Evolutionary conservation across 129 eudicot genomes (phyloP).

Genomic region (Helichrysum umbraculigerum): DNA sequence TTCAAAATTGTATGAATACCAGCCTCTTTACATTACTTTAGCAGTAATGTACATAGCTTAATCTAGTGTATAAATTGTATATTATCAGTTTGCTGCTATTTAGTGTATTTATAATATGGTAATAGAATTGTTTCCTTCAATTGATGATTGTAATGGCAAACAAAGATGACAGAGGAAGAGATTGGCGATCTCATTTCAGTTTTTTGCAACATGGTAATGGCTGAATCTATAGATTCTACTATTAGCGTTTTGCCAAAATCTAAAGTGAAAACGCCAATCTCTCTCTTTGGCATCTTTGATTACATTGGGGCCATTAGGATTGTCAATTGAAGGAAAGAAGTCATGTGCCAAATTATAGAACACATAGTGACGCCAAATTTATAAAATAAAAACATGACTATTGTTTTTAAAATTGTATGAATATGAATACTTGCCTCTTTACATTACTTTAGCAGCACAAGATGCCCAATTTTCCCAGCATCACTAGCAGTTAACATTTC

Average conservation of each 20-base stretch:
- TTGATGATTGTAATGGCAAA: no score
- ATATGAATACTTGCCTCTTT: not conserved
- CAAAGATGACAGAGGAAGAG: not conserved
- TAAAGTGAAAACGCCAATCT: not conserved
- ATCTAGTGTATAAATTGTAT: no score
- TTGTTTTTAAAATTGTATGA: no score
- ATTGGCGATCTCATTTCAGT: not conserved
- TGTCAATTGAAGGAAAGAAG: not conserved
- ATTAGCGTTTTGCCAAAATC: not conserved
- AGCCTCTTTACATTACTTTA: not conserved
- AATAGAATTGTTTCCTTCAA: no score
- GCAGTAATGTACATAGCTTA: no score
- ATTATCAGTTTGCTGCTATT: no score
- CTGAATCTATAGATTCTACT: no score
- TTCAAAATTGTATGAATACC: no score
- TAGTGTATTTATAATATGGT: no score
- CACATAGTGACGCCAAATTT: not conserved
- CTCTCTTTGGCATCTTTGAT: not conserved
- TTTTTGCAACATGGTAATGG: not conserved
- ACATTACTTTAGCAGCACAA: not conserved
- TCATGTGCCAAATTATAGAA: not conserved
- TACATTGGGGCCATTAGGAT: not conserved
- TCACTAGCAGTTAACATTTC: no score
- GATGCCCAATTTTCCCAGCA: not conserved
- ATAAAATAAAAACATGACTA: no score